Evolutionary conservation across 148 eudicot species (phyloP), one percentile per base, ranked within the genome.

Genomic region (Fallopia convolvulus): DNA sequence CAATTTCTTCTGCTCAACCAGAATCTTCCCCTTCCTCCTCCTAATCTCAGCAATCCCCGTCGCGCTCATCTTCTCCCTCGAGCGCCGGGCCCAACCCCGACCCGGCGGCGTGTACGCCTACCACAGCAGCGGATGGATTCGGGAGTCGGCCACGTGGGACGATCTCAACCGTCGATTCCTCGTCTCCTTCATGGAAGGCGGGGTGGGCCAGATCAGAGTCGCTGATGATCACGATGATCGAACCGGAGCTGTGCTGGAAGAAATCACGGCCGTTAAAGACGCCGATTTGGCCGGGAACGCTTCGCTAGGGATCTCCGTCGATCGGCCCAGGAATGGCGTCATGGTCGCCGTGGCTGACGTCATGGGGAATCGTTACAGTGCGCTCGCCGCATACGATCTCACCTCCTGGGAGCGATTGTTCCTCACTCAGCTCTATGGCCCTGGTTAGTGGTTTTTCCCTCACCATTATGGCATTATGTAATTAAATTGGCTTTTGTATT

Each of bases 81-180:
- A 94, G 75, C 80, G 82, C 66, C 75, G 88, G 74, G 82, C 77
- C 18, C 39, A 36, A 2, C 39, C 39, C 4, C 39, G 39, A 3
- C 39, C 39, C 39, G 39, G 4, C 39, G 39, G 88, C 85, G 85
- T 78, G 61, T 94, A 88, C 91, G 61, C 80, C 70, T 90, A 85
- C 86, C 90, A 86, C 89, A 87, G 92, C 90, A 39, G 66, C 44
- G 90, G 95, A 47, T 94, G 86, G 86, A 20, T 90, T 36, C 74
- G 97, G 20, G 98, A 94, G 76, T 83, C 84, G 70, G 81, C 83
- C 84, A 89, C 83, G 78, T 94, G 93, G 93, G 98, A 94, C 82
- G 83, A 85, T 79, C 83, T 81, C 78, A 80, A 86, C 88, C 80
- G 83, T 44, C 87, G 96, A 0, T 94, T 94, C 84, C 65, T 94